These are phyloP conservation scores for Phialocephala subalpina DNA, from an alignment of 2,329 filamentous ascomycete species.

Conservation along the genomic window DNA sequence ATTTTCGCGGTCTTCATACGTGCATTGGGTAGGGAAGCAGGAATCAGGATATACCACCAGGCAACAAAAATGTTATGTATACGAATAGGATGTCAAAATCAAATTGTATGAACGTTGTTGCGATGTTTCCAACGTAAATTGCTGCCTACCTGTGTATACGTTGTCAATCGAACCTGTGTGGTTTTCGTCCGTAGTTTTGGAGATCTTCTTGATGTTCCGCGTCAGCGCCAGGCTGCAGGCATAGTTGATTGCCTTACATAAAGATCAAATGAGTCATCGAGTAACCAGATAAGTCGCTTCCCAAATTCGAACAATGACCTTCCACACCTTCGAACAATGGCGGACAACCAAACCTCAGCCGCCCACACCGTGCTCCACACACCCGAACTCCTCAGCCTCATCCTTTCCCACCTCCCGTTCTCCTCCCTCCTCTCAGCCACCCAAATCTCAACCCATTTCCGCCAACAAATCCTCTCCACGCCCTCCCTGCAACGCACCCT, in stretches of 20 bases:
- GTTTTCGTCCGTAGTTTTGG: no score
- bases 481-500: not conserved
- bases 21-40: slow-evolving; percentile 9
- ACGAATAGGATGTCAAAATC: slow-evolving; percentile 14
- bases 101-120: slow-evolving; percentile 8
- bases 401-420: slow-evolving; percentile 2
- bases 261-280: no score
- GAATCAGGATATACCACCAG: slow-evolving; percentile 25
- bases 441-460: not conserved
- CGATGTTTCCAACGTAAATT: not conserved
- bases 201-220: not conserved
- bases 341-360: not conserved
- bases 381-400: slow-evolving; percentile 12
- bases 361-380: slow-evolving; percentile 2
- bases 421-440: not conserved
- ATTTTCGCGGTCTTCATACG: slow-evolving; percentile 10
- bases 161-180: not conserved
- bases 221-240: not conserved
- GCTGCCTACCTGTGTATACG: not conserved
- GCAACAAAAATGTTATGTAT: slow-evolving; percentile 9
- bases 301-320: no score
- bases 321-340: not conserved
- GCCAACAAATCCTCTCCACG: not conserved
- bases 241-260: no score
- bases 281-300: no score